Conservation (phyloP, 352 stramenopile genomes). For the Globisporangium middletonii region DNA sequence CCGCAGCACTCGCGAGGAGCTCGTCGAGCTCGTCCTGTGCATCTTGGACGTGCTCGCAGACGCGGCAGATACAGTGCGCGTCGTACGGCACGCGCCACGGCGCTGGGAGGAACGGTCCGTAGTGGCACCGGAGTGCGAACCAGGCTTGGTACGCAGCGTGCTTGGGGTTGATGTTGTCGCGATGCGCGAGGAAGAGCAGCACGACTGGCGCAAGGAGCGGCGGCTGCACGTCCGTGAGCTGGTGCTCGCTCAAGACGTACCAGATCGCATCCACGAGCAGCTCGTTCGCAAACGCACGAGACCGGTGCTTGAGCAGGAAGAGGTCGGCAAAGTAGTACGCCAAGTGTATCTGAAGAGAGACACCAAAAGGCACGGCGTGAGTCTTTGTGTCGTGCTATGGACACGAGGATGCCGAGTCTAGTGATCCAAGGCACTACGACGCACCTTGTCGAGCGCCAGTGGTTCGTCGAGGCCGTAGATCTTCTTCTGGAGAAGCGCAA, state of each 20-base stretch:
- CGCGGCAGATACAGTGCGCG: constrained; percentile 41
- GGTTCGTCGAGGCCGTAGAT: constrained; percentile 21
- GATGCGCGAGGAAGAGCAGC: constrained; percentile 53
- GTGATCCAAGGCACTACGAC: too few species aligned
- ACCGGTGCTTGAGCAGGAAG: constrained; percentile 37
- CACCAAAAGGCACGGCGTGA: background rate
- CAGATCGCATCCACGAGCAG: constrained; percentile 51
- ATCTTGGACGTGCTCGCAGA: constrained; percentile 44
- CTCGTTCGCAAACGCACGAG: constrained; percentile 35
- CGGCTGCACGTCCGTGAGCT: constrained; percentile 39
- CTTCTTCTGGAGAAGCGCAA: constrained; percentile 35
- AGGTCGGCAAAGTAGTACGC: constrained; percentile 59
- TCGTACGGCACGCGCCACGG: constrained; percentile 60
- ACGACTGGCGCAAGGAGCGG: constrained; percentile 47
- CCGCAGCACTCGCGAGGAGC: background rate
- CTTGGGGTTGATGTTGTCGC: constrained; percentile 61
- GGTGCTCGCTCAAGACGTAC: constrained; percentile 44
- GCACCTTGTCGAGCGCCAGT: constrained; percentile 6
- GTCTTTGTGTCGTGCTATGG: background rate
- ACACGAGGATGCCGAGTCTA: too few species aligned
- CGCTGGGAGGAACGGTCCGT: constrained; percentile 31
- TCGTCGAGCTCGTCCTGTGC: constrained; percentile 14
- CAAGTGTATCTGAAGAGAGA: constrained; percentile 27
- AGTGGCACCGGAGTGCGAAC: constrained; percentile 65
- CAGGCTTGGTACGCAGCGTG: constrained; percentile 42